These are phyloP conservation scores for Tolypocladium endophyticum DNA, from an alignment of 2,329 filamentous ascomycete species.

Conservation along the genomic window DNA sequence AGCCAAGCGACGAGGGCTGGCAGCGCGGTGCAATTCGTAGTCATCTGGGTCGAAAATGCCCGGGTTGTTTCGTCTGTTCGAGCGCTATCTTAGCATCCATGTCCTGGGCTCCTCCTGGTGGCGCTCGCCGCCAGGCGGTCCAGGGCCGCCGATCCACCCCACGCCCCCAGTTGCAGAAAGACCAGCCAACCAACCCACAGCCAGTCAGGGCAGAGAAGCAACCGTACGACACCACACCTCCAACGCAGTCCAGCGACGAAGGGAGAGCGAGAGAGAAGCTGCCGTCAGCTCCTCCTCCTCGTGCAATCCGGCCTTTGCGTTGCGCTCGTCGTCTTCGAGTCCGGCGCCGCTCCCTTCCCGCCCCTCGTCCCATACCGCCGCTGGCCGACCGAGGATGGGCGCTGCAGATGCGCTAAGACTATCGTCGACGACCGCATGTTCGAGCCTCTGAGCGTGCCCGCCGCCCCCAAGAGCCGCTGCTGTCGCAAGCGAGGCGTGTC, in stretches of 20 bases:
- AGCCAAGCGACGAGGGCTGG: neutral
- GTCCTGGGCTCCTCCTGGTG: neutral
- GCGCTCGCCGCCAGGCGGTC: neutral
- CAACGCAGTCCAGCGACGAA: neutral
- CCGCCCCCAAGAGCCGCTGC: neutral
- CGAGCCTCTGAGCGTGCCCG: slow-evolving; percentile 10
- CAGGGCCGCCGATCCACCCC: neutral
- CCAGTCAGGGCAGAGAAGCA: neutral
- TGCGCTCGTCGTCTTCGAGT: neutral
- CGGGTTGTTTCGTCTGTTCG: neutral
- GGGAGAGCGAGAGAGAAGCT: neutral
- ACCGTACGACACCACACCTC: neutral
- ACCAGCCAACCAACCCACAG: neutral
- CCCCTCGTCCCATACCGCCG: neutral
- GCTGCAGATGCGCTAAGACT: slow-evolving; percentile 14
- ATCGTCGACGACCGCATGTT: slow-evolving; percentile 14
- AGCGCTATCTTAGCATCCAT: neutral
- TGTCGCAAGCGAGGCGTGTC: neutral
- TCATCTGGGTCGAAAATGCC: neutral
- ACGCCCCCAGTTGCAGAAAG: neutral
- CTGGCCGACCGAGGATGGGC: slow-evolving; percentile 20
- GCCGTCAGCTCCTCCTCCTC: neutral
- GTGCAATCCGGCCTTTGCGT: neutral
- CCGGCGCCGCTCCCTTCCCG: neutral
- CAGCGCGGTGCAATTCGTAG: neutral